A percentile compares a stretch with the other conserved stretches of the same genome.
phyloP scores from a whole-genome alignment of 768 basidiomycete genomes.

The Trametopsis cervina region DNA sequence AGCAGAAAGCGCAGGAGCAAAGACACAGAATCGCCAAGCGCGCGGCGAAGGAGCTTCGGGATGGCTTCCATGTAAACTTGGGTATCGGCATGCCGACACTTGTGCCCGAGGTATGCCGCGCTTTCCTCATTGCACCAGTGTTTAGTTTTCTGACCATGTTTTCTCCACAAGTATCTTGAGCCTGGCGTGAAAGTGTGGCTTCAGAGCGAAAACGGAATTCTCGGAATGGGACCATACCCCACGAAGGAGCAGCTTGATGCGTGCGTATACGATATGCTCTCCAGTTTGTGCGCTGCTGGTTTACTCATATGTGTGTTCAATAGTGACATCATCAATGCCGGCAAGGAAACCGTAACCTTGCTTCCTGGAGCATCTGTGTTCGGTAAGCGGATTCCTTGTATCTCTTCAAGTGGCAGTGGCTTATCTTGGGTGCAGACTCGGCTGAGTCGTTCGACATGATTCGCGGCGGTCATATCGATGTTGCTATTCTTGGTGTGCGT shows the following conservation, averaged over 20 bases:
- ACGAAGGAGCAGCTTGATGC: conserved; percentile 73
- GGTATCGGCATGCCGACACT: conserved; percentile 92
- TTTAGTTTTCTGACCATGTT: neutral
- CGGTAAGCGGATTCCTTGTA: conserved; percentile 39
- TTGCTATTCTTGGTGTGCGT: conserved; percentile 86
- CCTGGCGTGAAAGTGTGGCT: conserved; percentile 78
- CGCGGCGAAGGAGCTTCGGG: conserved; percentile 83
- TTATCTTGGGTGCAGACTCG: conserved; percentile 46
- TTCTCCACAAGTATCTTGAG: conserved; percentile 39
- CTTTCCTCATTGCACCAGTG: neutral
- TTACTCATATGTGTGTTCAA: neutral
- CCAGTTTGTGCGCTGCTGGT: neutral
- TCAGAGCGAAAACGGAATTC: conserved; percentile 87
- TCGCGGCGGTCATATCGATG: conserved; percentile 91
- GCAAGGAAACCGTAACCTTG: conserved; percentile 91
- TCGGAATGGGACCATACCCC: conserved; percentile 90
- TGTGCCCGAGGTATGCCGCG: conserved; percentile 51
- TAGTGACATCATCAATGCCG: conserved; percentile 90
- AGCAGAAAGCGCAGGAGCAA: conserved; percentile 38
- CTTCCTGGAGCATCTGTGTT: conserved; percentile 89
- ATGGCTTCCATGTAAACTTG: conserved; percentile 84
- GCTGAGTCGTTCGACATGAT: conserved; percentile 97
- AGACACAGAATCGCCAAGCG: conserved; percentile 77
- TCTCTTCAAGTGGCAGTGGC: neutral
- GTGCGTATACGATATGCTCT: conserved; percentile 36